A percentile compares a stretch with the other conserved stretches of the same genome.
These are phyloP conservation scores for Kluyveromyces siamensis DNA, from an alignment of 805 yeast genomes.

Conservation along the genomic window DNA sequence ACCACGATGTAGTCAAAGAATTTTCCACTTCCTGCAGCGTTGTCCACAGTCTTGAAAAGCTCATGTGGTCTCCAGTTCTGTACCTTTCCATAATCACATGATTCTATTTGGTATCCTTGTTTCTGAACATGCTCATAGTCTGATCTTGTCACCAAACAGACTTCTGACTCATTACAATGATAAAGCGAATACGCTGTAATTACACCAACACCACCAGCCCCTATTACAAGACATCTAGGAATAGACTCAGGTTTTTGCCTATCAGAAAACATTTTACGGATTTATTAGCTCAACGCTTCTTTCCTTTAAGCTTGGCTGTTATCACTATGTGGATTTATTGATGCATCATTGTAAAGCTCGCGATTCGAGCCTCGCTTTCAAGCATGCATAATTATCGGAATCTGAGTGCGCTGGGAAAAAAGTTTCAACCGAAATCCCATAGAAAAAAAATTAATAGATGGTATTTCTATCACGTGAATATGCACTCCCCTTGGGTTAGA, in stretches of 20 bases:
- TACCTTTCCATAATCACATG: constrained; percentile 52
- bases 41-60: constrained; percentile 35
- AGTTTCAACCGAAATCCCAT: no score
- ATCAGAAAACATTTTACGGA: not conserved
- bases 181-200: constrained; percentile 60
- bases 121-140: constrained; percentile 45
- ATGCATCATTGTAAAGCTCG: no score
- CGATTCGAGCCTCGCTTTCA: no score
- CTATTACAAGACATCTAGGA: constrained; percentile 40
- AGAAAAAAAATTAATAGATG: no score
- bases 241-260: not conserved
- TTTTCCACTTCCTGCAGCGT: constrained; percentile 34
- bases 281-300: no score
- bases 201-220: constrained; percentile 84
- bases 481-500: no score
- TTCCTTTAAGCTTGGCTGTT: not conserved
- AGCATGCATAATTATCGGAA: no score
- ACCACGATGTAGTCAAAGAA: constrained; percentile 53
- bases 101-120: constrained; percentile 51
- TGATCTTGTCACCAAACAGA: constrained; percentile 58
- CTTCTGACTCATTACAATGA: constrained; percentile 37
- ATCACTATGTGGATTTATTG: no score
- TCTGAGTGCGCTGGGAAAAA: no score
- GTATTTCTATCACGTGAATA: no score
- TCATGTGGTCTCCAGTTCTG: constrained; percentile 51